Base-by-base conservation (phyloP, 208 protist species). In the Trypanosoma lewisi region DNA sequence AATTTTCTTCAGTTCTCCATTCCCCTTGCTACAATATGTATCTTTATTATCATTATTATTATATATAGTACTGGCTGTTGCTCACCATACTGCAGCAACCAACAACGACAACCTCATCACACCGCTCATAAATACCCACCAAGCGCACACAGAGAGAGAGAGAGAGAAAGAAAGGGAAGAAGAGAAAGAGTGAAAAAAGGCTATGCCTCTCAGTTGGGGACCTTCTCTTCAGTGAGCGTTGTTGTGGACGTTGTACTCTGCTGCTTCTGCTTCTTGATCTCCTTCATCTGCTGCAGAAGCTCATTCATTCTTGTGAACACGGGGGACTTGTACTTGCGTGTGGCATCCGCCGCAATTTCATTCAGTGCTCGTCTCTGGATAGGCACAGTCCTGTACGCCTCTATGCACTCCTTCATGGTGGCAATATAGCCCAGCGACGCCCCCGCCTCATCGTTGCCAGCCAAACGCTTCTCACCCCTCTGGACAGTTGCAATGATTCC, bases 271-370 rank as follows among this genome's bases (percentile, higher is more conserved):
- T 83, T 75, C 72, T 93, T 93, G 47, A 93, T 60, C 28, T 83
- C 73, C 73, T 95, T 95, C 68, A 95, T 88, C 2, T 64, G 60
- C 73, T 87, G 73, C 30, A 95, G 71, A 17, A 95, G 70, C 63
- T 87, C 80, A 63, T 89, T 87, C 86, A 91, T 90, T n/a, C 84
- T 80, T n/a, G 75, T 70, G 58, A 95, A 95, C 8, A 95, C 42
- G 0, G 89, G 89, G 19, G 82, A 91, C 70, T 95, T 95, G 62
- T 77, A 95, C 59, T 85, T 85, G 4, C 89, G 69, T 23, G 89
- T 95, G 12, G 89, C 89, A 52, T 91, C 83, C 42, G 85, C 85
- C 21, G 89, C 83, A 34, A 95, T 74, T 64, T 91, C 82, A 70
- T 83, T 79, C 52, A 93, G 67, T 23, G 58, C 52, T 28, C 47